Evolutionary conservation across 2,329 filamentous ascomycete species (phyloP), one percentile per base, ranked within the genome.

Genomic region (Colletotrichum orbiculare): DNA sequence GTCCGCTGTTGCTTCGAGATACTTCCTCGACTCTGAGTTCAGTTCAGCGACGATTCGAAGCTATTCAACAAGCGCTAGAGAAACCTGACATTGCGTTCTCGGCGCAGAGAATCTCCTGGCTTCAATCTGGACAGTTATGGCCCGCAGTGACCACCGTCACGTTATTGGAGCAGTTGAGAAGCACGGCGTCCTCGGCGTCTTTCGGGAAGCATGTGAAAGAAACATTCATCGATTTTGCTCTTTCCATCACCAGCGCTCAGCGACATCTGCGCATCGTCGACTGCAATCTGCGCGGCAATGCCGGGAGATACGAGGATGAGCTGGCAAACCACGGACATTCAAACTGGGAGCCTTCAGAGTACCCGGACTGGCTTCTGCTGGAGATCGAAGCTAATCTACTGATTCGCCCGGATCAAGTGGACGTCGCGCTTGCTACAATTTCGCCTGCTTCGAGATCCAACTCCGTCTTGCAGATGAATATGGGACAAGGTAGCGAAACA

Each of bases 361-460:
- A 82, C 38, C 80, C 87, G 0, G 89, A 92, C 69, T 91, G 88
- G 85, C 72, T 92, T 0, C 76, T 92, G 0, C 74, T 93, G 0
- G 89, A 92, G 67, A 83, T 92, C 12, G 90, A 92, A 55, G 80
- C 83, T 0, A 82, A 90, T 63, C 73, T 92, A 2, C 77, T 89
- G 35, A 87, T 92, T 56, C 83, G 90, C 0, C 77, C 81, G 0
- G 83, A 85, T 3, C 89, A 92, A 68, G 79, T 89, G 0, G 80
- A 87, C 5, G 88, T 92, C 7, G 89, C 89, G 0, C 68, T 77
- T 2, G 85, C 87, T 0, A 92, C 86, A 15, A 87, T 89, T 2
- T 75, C 75, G 0, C 89, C 89, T 0, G 60, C 69, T 0, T 86
- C 84, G 0, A 75, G 77, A 0, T 67, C 74, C 0, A 91, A 90